Conservation (phyloP, 1,284 basidiomycete genomes). For the Irpex sp. region DNA sequence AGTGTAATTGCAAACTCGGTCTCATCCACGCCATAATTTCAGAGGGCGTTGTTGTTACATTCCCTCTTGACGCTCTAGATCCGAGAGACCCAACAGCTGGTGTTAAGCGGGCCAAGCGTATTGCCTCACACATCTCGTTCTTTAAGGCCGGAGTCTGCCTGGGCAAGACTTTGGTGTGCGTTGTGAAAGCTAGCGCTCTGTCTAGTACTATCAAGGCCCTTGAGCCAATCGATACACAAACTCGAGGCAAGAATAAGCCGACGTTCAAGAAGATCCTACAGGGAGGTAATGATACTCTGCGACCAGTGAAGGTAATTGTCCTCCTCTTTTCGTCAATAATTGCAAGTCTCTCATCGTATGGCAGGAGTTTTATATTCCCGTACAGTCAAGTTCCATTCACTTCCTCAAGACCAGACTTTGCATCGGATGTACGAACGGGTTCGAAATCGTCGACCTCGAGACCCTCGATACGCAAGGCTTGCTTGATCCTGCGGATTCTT, state of each 20-base stretch:
- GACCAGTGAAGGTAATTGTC: constrained; percentile 80
- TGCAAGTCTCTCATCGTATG: constrained; percentile 11
- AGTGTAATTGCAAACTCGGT: neutral
- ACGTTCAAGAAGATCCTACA: constrained; percentile 94
- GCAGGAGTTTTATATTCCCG: constrained; percentile 97
- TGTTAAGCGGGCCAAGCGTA: constrained; percentile 90
- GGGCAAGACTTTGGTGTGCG: constrained; percentile 92
- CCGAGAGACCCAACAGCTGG: constrained; percentile 88
- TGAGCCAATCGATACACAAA: constrained; percentile 91
- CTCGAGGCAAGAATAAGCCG: constrained; percentile 82
- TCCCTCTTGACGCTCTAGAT: constrained; percentile 92
- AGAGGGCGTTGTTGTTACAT: constrained; percentile 96
- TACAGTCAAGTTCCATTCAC: constrained; percentile 95
- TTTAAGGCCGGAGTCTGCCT: constrained; percentile 97
- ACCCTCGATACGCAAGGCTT: constrained; percentile 96
- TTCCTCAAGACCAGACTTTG: constrained; percentile 98
- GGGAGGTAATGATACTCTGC: constrained; percentile 92
- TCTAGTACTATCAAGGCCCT: constrained; percentile 98
- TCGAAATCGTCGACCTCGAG: constrained; percentile 98
- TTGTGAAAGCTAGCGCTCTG: constrained; percentile 93
- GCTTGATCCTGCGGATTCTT: constrained; percentile 89
- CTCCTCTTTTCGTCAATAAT: neutral
- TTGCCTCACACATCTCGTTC: constrained; percentile 95
- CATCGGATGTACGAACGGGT: constrained; percentile 97
- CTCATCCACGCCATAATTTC: constrained; percentile 14